Evolutionary conservation across 169 alveolate genomes (phyloP).

Genomic region (Perkinsus chesapeaki): DNA sequence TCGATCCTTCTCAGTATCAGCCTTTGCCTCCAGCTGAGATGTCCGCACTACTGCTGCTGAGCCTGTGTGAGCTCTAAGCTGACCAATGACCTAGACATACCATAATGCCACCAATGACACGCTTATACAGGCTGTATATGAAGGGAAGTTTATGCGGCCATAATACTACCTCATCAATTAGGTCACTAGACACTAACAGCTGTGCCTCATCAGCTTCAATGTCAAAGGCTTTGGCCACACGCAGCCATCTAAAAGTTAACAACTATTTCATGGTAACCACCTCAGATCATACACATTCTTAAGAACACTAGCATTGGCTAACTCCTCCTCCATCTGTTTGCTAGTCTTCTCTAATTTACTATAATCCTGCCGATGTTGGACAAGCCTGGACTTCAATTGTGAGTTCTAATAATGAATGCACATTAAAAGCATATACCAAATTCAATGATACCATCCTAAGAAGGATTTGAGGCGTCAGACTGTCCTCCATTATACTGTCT

Average conservation of each 20-base stretch:
- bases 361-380: neutral
- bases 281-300: neutral
- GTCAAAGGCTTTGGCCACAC: neutral
- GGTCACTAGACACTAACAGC: neutral
- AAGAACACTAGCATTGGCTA: neutral
- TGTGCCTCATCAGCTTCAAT: neutral
- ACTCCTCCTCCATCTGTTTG: neutral
- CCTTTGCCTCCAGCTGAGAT: neutral
- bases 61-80: neutral
- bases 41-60: neutral
- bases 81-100: neutral
- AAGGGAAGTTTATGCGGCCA: neutral
- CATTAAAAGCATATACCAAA: neutral
- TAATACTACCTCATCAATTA: neutral
- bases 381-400: neutral
- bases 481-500: neutral
- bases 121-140: neutral
- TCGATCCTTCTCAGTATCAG: neutral
- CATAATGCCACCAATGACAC: neutral
- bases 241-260: neutral
- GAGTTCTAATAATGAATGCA: neutral
- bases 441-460: neutral
- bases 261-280: neutral
- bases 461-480: neutral
- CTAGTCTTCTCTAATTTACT: neutral